Evolutionary conservation across 257 asterid genomes (phyloP).

Genomic region (Cinchona pubescens): DNA sequence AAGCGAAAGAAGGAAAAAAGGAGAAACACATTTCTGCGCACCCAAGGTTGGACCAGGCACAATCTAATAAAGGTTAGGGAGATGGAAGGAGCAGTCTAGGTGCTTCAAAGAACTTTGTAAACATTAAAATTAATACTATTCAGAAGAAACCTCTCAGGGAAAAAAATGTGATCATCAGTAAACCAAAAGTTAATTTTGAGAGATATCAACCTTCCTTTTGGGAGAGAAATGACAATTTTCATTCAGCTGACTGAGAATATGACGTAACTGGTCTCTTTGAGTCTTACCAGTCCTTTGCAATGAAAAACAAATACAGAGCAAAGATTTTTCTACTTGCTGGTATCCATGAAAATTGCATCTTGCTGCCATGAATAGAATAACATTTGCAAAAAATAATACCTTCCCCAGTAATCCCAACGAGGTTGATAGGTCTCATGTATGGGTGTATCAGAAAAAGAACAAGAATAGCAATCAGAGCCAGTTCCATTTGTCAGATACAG

Average conservation of each 20-base stretch:
- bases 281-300: not conserved
- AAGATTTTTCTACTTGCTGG: not conserved
- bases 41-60: not conserved
- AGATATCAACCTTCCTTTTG: not conserved
- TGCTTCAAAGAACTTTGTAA: not conserved
- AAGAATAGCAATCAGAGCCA: slow-evolving; percentile 87
- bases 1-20: not conserved
- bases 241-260: not conserved
- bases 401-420: slow-evolving; percentile 99
- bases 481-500: slow-evolving; percentile 86
- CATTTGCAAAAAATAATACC: slow-evolving; percentile 33
- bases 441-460: slow-evolving; percentile 77
- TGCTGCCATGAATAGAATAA: not conserved
- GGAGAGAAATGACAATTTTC: not conserved
- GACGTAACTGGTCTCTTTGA: not conserved
- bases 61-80: not conserved
- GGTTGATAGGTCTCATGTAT: slow-evolving; percentile 97
- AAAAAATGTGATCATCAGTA: not conserved
- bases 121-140: not conserved
- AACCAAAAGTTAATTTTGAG: not conserved
- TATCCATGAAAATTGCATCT: not conserved
- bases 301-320: not conserved
- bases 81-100: not conserved
- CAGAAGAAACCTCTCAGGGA: not conserved
- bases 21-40: not conserved